Base-by-base conservation (phyloP, 306 rosid species). In the Sindora glabra region DNA sequence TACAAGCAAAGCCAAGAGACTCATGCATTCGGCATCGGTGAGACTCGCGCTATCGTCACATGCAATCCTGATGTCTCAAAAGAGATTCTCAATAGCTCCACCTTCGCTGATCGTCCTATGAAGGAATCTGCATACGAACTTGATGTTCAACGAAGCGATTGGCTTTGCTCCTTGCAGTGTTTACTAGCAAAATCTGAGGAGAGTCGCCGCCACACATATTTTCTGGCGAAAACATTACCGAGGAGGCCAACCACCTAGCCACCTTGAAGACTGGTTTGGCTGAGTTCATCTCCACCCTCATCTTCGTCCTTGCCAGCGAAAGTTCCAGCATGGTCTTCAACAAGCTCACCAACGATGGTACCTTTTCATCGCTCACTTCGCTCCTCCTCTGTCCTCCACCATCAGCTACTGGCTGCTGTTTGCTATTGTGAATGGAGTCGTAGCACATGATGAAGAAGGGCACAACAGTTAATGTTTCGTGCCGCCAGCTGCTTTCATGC, bases 81-180 rank as follows among this genome's bases (percentile, higher is more conserved):
- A 5, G 94, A 94, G 40, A 86, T 94, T 34, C 92, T 94, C 3
- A 79, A 75, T 25, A 82, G 97, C 70, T 59, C 94, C 0, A 80
- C 79, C 1, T 94, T 94, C 11, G 99, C 89, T 1, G 87, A 94
- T 48, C 90, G 99, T 0, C 99, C 99, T 2, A 74, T 86, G 1
- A 94, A 94, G 33, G 97, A 94, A 23, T 94, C 97, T 0, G 99
- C 99, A 0, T 94, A 89, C 52, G n/a, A 70, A 83, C 16, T 70
- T 94, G 59, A 82, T 94, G 97, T 94, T 94, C 77, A 82, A 84
- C 62, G 61, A 94, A 0, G 95, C 99, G 5, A 86, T 94, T 29
- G 99, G 99, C 7, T 94, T 94, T 30, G 95, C 97, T n/a, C 81
- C 90, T 2, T 84, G 77, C 24, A 97, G 90, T 0, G 81, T 89